Evolutionary conservation across 768 basidiomycete species (phyloP), one percentile per base, ranked within the genome.

Genomic region (Collybia sordida): DNA sequence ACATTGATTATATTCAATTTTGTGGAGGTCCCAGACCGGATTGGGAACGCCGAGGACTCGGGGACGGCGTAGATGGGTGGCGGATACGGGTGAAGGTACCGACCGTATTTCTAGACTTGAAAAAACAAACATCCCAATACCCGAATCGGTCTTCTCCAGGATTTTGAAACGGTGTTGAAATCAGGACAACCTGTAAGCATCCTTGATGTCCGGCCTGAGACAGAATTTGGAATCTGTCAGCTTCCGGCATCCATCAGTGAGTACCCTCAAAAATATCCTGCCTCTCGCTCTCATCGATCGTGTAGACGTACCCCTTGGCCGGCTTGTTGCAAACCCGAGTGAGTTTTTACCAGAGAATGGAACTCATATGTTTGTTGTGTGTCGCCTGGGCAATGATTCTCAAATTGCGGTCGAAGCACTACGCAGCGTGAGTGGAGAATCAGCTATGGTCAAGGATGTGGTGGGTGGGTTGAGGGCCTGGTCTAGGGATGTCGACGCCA

Each of bases 311-410:
- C 90, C 93, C 0, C 74, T 97, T 9, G 69, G 72, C 18, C 72
- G 79, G 36, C 71, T 95, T 2, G 71, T 88, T 1, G 77, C 80
- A 2, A 71, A 84, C 47, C 93, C 92, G 0, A 54, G 64, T n/a
- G 57, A 66, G 1, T 65, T 73, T 46, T 43, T 83, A n/a, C 59
- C 70, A 5, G 34, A 54, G 3, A 54, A 61, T 35, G 46, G 52
- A 17, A 63, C 56, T 8, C 64, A 72, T 7, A 71, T 72, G 5
- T 83, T 83, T 52, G 70, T 97, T 15, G 67, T 97, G 22, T 98
- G 95, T 67, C 79, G 92, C 24, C 73, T 93, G 18, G 95, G 96
- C 4, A 98, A 98, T 60, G 96, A 98, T 65, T 96, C 93, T 1
- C 90, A 93, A 64, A 79, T 91, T 17, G 96, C 94, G 24, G 93